Evolutionary conservation across 2,329 filamentous ascomycete genomes (phyloP).

Genomic region (Nemania bipapillata): DNA sequence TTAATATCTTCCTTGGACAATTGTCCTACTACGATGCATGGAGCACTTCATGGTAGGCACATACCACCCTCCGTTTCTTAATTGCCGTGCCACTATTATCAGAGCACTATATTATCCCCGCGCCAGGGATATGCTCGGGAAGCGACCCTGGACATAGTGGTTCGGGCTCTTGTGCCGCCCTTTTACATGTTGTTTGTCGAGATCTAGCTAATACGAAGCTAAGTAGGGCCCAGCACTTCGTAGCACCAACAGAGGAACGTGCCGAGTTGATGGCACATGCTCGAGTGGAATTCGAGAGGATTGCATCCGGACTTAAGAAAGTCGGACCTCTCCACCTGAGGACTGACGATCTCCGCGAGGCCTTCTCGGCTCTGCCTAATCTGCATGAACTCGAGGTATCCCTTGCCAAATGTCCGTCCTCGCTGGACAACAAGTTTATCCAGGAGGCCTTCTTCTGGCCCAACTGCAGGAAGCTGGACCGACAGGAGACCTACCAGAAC

Average conservation of each 20-base stretch:
- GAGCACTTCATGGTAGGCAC: constrained; percentile 48
- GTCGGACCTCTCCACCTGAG: constrained; percentile 54
- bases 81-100: constrained; percentile 8
- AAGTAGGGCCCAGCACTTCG: constrained; percentile 54
- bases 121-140: not conserved
- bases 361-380: constrained; percentile 56
- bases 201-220: constrained; percentile 22
- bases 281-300: constrained; percentile 54
- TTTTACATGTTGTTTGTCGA: constrained; percentile 5
- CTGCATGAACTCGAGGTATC: constrained; percentile 56
- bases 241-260: constrained; percentile 54
- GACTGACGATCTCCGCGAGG: constrained; percentile 53
- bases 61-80: not conserved
- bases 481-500: constrained; percentile 54
- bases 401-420: constrained; percentile 55
- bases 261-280: constrained; percentile 52
- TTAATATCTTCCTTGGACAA: constrained; percentile 60
- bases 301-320: constrained; percentile 50
- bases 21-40: constrained; percentile 56
- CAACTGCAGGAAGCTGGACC: constrained; percentile 56
- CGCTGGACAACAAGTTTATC: constrained; percentile 53
- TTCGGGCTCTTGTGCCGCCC: not conserved
- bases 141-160: not conserved
- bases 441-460: constrained; percentile 54
- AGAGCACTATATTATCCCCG: not conserved